Percentiles rank a stretch among this genome's conserved stretches.
phyloP scores from a whole-genome alignment of 2,329 filamentous ascomycete genomes.

The Sporothrix brunneoviolacea region DNA sequence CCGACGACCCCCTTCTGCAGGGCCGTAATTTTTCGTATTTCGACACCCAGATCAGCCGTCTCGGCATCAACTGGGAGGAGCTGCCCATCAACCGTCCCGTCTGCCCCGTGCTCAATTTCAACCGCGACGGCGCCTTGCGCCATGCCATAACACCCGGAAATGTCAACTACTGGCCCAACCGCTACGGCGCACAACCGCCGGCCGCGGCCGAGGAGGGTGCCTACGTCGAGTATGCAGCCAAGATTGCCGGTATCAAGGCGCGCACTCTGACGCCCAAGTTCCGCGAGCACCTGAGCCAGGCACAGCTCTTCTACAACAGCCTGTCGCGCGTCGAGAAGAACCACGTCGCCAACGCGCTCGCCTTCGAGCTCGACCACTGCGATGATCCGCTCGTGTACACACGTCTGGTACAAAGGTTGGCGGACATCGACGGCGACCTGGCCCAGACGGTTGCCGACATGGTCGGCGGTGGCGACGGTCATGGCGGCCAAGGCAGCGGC shows the following conservation, averaged over 20 bases:
- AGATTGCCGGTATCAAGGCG: constrained; percentile 62
- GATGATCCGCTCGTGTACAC: constrained; percentile 72
- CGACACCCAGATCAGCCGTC: constrained; percentile 62
- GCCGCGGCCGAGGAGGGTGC: constrained; percentile 55
- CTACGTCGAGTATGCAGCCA: constrained; percentile 61
- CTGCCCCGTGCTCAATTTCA: constrained; percentile 68
- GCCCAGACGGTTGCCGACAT: too few species aligned
- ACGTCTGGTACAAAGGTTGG: constrained; percentile 58
- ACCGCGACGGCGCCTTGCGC: constrained; percentile 66
- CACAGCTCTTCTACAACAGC: constrained; percentile 79
- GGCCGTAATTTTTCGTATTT: constrained; percentile 65
- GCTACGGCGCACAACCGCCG: constrained; percentile 57
- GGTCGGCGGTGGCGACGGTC: too few species aligned
- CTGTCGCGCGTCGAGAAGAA: constrained; percentile 58
- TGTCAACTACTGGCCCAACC: constrained; percentile 76
- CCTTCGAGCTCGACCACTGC: constrained; percentile 74
- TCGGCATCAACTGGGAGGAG: constrained; percentile 71
- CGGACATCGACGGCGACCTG: constrained; percentile 65
- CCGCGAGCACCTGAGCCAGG: constrained; percentile 69
- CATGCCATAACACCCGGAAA: constrained; percentile 68
- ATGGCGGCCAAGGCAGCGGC: too few species aligned
- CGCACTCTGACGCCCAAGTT: constrained; percentile 67
- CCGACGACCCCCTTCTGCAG: constrained; percentile 67
- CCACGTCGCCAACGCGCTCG: constrained; percentile 54
- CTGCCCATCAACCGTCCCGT: constrained; percentile 70